Percentiles rank a stretch among this genome's conserved stretches.
These are phyloP conservation scores for Penicillium expansum DNA, from an alignment of 2,329 filamentous ascomycete genomes.

Conservation along the genomic window DNA sequence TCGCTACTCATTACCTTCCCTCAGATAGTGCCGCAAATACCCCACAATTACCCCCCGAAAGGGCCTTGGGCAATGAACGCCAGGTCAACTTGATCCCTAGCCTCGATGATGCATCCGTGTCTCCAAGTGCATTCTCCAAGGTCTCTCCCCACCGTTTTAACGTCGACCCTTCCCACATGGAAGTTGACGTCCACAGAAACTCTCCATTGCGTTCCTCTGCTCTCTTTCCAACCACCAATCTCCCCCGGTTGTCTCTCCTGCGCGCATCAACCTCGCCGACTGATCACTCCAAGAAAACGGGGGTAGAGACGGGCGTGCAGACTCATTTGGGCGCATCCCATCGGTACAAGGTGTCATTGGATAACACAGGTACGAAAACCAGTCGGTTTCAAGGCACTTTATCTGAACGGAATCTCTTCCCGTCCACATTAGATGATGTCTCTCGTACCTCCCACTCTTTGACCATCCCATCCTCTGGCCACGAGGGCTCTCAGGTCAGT, in stretches of 20 bases:
- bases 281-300: constrained; percentile 24
- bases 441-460: constrained; percentile 21
- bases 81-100: constrained; percentile 33
- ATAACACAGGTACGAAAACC: constrained; percentile 24
- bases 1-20: constrained; percentile 59
- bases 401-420: constrained; percentile 27
- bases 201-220: constrained; percentile 31
- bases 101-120: constrained; percentile 32
- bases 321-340: constrained; percentile 20
- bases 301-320: constrained; percentile 20
- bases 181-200: constrained; percentile 38
- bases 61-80: constrained; percentile 30
- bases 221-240: constrained; percentile 25
- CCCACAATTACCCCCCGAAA: constrained; percentile 36
- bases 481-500: constrained; percentile 16
- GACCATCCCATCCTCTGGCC: constrained; percentile 21
- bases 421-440: constrained; percentile 30
- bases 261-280: constrained; percentile 28
- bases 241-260: constrained; percentile 26
- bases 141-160: constrained; percentile 29
- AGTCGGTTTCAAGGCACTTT: constrained; percentile 18
- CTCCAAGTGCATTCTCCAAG: constrained; percentile 30
- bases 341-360: constrained; percentile 23
- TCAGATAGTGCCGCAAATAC: constrained; percentile 48
- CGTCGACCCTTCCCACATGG: constrained; percentile 36